Evolutionary conservation across 2,329 filamentous ascomycete genomes (phyloP), one percentile per base, ranked within the genome.

Genomic region (Fusarium lateritium): DNA sequence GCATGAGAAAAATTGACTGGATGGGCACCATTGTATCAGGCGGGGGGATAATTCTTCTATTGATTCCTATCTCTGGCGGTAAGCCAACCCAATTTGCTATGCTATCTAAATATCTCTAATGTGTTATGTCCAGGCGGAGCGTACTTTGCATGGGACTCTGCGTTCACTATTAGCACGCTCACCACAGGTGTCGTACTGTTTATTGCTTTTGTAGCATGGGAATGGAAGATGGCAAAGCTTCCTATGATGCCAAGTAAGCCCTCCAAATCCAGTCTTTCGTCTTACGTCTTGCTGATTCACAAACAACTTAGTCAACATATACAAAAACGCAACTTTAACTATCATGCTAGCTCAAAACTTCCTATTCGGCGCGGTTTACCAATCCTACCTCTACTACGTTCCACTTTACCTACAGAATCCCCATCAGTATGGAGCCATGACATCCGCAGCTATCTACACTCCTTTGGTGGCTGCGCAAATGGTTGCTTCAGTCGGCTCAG

Each of bases 141-240:
- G 1, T 60, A 60, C 1, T 60, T 60, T 11, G 47, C 56, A 2
- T 60, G 56, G 56, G 28, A 50, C n/a, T 60, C 56, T 0, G 34
- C 56, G 4, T 9, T 60, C 0, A 59, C 56, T 0, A 60, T 60
- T 0, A 34, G 56, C 15, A 39, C 58, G 14, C 34, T 60, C 0
- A 19, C 17, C 0, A 7, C 34, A 1, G 54, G 56, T 0, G 28
- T 40, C 1, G 14, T 34, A 0, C 1, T 61, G 2, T 38, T 60
- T 0, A 0, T 59, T 0, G 36, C 22, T 3, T 61, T 61, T 3
- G 6, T 61, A 2, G 13, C 39, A 5, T 61, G 55, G 43, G 57
- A 61, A 24, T 61, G 57, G 57, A 61, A 61, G 11, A 33, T 61
- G 43, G 54, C 57, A 14, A 61, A 61, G 2, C 57, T 61, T 51